Percentiles rank a stretch among this genome's conserved stretches.
These are phyloP conservation scores for Colletotrichum trifolii DNA, from an alignment of 2,329 filamentous ascomycete genomes.

Conservation along the genomic window DNA sequence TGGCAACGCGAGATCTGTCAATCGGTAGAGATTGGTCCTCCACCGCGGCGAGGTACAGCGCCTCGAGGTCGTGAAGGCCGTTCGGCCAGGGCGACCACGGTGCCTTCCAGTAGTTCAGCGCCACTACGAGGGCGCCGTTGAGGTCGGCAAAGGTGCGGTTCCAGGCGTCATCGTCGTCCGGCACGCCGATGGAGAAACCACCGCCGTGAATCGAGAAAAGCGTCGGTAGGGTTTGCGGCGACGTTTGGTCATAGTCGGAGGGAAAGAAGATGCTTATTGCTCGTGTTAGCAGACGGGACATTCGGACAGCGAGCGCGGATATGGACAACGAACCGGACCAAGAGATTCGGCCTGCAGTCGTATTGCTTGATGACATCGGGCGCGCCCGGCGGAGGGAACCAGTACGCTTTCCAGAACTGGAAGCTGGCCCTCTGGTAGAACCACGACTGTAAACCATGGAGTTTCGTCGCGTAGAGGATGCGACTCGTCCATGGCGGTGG, in stretches of 20 bases:
- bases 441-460: conserved; percentile 27
- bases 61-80: conserved; percentile 57
- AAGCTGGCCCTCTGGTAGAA: conserved; percentile 31
- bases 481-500: conserved; percentile 27
- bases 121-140: conserved; percentile 56
- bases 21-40: conserved; percentile 57
- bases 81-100: conserved; percentile 57
- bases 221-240: conserved; percentile 49
- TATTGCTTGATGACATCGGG: conserved; percentile 38
- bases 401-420: conserved; percentile 29
- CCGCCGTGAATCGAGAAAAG: conserved; percentile 65
- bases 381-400: conserved; percentile 15
- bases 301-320: not conserved
- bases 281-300: not conserved
- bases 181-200: conserved; percentile 57
- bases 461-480: conserved; percentile 32
- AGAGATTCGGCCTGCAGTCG: conserved; percentile 30
- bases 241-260: conserved; percentile 44
- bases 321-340: conserved; percentile 30
- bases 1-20: conserved; percentile 52
- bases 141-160: conserved; percentile 54
- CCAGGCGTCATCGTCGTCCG: conserved; percentile 58
- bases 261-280: conserved; percentile 53
- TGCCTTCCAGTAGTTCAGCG: conserved; percentile 61
- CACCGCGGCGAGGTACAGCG: conserved; percentile 54